Percentiles rank a stretch among this genome's conserved stretches.
These are phyloP conservation scores for Grosmannia huntii DNA, from an alignment of 2,329 filamentous ascomycete genomes.

Conservation along the genomic window DNA sequence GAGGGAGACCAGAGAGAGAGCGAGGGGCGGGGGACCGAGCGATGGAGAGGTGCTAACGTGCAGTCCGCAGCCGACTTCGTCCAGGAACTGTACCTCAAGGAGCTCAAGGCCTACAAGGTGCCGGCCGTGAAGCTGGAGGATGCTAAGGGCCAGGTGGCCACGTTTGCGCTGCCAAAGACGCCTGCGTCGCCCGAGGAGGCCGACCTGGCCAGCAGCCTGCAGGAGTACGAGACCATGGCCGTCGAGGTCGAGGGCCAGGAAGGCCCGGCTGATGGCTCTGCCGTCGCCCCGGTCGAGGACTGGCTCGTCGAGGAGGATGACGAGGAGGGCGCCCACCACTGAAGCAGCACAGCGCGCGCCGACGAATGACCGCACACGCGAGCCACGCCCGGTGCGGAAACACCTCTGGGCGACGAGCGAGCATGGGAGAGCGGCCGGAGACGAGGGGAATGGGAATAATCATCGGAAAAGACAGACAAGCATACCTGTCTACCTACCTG, in stretches of 20 bases:
- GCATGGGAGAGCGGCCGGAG: not conserved
- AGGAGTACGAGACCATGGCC: slow-evolving; percentile 86
- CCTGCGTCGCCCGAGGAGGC: slow-evolving; percentile 86
- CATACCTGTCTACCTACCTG: not conserved
- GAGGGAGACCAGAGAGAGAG: not conserved
- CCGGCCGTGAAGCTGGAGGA: slow-evolving; percentile 73
- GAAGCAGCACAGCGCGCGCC: slow-evolving; percentile 14
- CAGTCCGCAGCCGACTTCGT: slow-evolving; percentile 73
- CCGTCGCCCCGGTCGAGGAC: slow-evolving; percentile 45
- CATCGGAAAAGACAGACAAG: not conserved
- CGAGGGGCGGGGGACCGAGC: not conserved
- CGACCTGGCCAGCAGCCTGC: slow-evolving; percentile 81
- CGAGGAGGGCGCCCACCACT: slow-evolving; percentile 32
- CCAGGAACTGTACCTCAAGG: slow-evolving; percentile 93
- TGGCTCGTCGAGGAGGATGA: slow-evolving; percentile 79
- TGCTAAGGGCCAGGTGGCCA: slow-evolving; percentile 80
- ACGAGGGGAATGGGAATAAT: not conserved
- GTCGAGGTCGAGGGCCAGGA: slow-evolving; percentile 91
- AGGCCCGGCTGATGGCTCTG: slow-evolving; percentile 42
- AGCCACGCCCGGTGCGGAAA: not conserved
- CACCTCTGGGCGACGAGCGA: not conserved
- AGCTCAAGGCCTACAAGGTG: slow-evolving; percentile 91
- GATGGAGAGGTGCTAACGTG: slow-evolving; percentile 16
- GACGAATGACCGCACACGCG: not conserved
- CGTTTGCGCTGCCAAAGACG: slow-evolving; percentile 67